Evolutionary conservation across 2,329 filamentous ascomycete species (phyloP), one percentile per base, ranked within the genome.

Genomic region (Hymenoscyphus salicellus): DNA sequence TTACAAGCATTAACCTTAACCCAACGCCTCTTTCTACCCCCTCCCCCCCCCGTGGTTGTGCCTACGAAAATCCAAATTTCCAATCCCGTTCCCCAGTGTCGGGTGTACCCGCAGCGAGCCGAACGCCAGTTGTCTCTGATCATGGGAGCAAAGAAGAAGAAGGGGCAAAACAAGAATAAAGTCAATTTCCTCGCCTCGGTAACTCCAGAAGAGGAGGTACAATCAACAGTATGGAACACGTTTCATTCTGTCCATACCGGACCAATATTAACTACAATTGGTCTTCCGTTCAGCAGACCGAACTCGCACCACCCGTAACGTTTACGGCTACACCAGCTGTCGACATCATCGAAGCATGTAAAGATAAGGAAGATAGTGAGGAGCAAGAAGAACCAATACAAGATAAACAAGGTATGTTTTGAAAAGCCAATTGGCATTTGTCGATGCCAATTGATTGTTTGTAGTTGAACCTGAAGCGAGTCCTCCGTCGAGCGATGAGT

Each of bases 231-330:
- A 75, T 72, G 73, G 72, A 70, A 65, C 60, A 73, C 49, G 64
- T 74, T 70, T 72, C 73, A 63, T 72, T 68, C 64, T 73, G 72
- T 72, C 73, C 73, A 60, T 69, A 72, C 59, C 66, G 72, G 68
- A 65, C 66, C 52, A 68, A 66, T 56, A 67, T 72, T 65, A 66
- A 70, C 64, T 64, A 65, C 67, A 63, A 68, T 64, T 71, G 70
- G 67, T 71, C 70, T 28, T 63, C 61, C 59, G 61, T 72, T 33
- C 66, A 73, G 66, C 71, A 68, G 55, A 69, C 68, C 23, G 55
- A 66, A 55, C 63, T 66, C 62, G 59, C 65, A 36, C 55, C 60
- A n/a, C 70, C 71, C 23, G 58, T 68, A 30, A 69, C 63, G 20
- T 73, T 72, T 63, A 70, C 63, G 26, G 66, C 67, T 26, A 69